These are phyloP conservation scores for Chaetomium strumarium DNA, from an alignment of 2,329 filamentous ascomycete species.

Conservation along the genomic window DNA sequence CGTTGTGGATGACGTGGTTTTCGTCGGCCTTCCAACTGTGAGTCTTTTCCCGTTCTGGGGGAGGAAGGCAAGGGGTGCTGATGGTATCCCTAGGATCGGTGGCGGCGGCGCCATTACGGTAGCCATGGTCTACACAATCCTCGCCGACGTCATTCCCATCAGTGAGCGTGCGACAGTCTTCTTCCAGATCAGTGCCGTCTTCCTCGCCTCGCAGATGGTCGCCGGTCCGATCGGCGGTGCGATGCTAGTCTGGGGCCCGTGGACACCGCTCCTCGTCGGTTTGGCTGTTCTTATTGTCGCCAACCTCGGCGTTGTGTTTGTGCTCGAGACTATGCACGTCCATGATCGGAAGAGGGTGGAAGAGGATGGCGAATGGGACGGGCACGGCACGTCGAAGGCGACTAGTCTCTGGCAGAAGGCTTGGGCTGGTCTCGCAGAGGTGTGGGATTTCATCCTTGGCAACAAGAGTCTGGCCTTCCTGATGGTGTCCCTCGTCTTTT, in stretches of 20 bases:
- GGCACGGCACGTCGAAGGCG: neutral
- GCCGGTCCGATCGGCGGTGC: conserved; percentile 37
- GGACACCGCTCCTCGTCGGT: conserved; percentile 36
- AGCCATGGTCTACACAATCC: conserved; percentile 42
- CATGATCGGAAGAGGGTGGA: conserved; percentile 14
- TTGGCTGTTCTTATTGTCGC: conserved; percentile 29
- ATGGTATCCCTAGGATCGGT: conserved; percentile 30
- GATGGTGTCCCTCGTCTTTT: conserved; percentile 32
- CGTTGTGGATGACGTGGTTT: conserved; percentile 36
- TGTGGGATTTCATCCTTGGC: conserved; percentile 36
- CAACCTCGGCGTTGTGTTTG: conserved; percentile 27
- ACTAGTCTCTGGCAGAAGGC: conserved; percentile 24
- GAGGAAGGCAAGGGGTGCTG: neutral
- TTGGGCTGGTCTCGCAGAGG: conserved; percentile 29
- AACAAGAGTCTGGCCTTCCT: conserved; percentile 36
- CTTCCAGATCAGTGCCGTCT: conserved; percentile 35
- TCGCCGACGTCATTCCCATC: conserved; percentile 39
- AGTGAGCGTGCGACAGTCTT: conserved; percentile 34
- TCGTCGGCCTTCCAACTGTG: conserved; percentile 31
- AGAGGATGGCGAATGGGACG: neutral
- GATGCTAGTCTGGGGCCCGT: conserved; percentile 35
- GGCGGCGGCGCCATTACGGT: conserved; percentile 34
- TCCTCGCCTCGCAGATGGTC: conserved; percentile 35
- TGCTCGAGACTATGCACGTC: conserved; percentile 40
- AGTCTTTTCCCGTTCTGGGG: neutral